Conservation (phyloP, 164 flowering plant genomes). For the Akebia trifoliata region DNA sequence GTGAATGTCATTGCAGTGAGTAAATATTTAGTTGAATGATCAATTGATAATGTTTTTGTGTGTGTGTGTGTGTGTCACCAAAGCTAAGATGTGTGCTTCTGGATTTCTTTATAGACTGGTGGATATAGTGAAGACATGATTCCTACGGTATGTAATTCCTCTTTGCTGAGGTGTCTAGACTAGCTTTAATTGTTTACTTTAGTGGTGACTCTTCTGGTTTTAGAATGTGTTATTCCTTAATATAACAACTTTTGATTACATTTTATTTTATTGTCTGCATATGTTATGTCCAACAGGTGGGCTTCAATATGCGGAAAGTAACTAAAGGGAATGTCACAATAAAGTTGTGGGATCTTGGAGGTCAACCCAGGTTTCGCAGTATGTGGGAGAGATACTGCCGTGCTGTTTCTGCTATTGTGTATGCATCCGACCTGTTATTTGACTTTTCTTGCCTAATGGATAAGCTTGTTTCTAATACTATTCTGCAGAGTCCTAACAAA, state of each 20-base stretch:
- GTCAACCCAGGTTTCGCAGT: constrained; percentile 96
- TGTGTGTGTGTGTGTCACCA: too few species aligned
- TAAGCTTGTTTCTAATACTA: too few species aligned
- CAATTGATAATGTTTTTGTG: background rate
- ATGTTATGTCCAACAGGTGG: constrained; percentile 49
- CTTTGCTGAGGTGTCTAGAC: background rate
- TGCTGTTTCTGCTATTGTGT: constrained; percentile 92
- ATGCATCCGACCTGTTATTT: constrained; percentile 30
- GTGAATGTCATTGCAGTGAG: constrained; percentile 93
- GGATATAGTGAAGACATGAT: constrained; percentile 99
- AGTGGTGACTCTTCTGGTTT: too few species aligned
- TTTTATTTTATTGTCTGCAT: too few species aligned
- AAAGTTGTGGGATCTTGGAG: constrained; percentile 98
- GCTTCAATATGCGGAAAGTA: constrained; percentile 95
- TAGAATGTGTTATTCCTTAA: too few species aligned
- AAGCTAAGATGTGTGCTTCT: too few species aligned
- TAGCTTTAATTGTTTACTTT: too few species aligned
- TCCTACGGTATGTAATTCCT: constrained; percentile 65
- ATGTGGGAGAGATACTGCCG: constrained; percentile 99
- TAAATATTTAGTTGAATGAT: too few species aligned
- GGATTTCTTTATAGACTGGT: constrained; percentile 60
- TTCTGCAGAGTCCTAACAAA: too few species aligned
- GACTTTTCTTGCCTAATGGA: background rate
- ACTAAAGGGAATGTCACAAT: constrained; percentile 94
- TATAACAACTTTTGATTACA: too few species aligned